phyloP scores from a whole-genome alignment of 2,329 filamentous ascomycete genomes.

The Akanthomyces dipterigenus region DNA sequence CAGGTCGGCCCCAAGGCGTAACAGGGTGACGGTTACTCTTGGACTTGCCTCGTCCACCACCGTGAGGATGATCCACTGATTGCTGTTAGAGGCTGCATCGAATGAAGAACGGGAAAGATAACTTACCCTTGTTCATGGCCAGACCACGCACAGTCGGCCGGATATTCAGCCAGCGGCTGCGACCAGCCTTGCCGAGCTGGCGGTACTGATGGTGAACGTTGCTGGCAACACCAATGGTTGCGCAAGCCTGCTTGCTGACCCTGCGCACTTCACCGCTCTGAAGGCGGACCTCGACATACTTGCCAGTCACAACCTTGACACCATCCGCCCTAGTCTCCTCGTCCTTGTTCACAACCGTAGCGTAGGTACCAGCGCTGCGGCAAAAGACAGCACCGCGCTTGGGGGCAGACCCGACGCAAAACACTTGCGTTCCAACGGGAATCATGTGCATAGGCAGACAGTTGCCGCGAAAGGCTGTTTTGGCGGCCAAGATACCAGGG shows the following conservation, averaged over 20 bases:
- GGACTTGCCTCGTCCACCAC: conserved; percentile 97
- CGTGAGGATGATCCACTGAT: conserved; percentile 86
- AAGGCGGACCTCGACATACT: conserved; percentile 75
- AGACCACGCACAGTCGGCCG: conserved; percentile 93
- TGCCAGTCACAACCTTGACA: conserved; percentile 57
- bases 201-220: conserved; percentile 87
- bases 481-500: conserved; percentile 90
- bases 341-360: conserved; percentile 82
- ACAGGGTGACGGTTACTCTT: conserved; percentile 96
- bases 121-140: conserved; percentile 90
- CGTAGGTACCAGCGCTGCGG: conserved; percentile 88
- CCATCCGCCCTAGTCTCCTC: conserved; percentile 60
- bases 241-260: conserved; percentile 87
- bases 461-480: conserved; percentile 90
- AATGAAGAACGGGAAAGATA: no score
- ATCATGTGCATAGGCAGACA: conserved; percentile 95
- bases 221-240: conserved; percentile 89
- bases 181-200: conserved; percentile 90
- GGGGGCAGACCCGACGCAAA: conserved; percentile 73
- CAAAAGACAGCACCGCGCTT: conserved; percentile 82
- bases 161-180: conserved; percentile 89
- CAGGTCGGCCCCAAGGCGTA: conserved; percentile 92
- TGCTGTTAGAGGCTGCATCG: conserved; percentile 12
- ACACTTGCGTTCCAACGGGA: conserved; percentile 86
- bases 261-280: conserved; percentile 90